These are phyloP conservation scores for Talaromyces rugulosus DNA, from an alignment of 2,329 filamentous ascomycete species.

Conservation along the genomic window DNA sequence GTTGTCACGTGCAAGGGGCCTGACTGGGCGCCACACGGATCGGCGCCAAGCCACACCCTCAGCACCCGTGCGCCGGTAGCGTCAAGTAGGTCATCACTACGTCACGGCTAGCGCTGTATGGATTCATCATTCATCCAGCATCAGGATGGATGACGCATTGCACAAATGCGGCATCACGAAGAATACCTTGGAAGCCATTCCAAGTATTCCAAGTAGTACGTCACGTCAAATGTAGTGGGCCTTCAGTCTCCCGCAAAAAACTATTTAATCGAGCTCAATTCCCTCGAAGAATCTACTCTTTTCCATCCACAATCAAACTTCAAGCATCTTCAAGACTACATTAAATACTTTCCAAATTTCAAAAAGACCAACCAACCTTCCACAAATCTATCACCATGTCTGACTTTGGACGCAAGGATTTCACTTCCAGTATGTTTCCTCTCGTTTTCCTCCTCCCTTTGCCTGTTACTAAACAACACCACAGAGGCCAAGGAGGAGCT, in stretches of 20 bases:
- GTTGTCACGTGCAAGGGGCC: not conserved
- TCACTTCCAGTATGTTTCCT: constrained; percentile 44
- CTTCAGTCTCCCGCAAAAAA: not conserved
- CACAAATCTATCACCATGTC: constrained; percentile 47
- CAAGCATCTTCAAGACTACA: not conserved
- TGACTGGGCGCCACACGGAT: not conserved
- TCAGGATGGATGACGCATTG: not conserved
- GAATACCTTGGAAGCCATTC: not conserved
- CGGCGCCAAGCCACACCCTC: not conserved
- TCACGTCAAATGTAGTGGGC: not conserved
- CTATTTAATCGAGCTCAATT: not conserved
- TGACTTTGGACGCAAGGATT: constrained; percentile 60
- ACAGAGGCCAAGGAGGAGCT: constrained; percentile 54
- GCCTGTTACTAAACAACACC: not conserved
- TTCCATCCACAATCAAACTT: not conserved
- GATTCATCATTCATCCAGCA: not conserved
- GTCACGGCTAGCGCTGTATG: not conserved
- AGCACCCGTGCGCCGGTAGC: not conserved
- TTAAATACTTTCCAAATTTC: not conserved
- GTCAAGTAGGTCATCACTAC: constrained; percentile 4
- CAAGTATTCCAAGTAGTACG: not conserved
- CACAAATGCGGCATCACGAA: not conserved
- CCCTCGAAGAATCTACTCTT: not conserved
- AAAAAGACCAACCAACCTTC: not conserved
- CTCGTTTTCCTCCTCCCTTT: not conserved